Evolutionary conservation across 805 yeast species (phyloP).

Genomic region (Starmerella sirachaensis): DNA sequence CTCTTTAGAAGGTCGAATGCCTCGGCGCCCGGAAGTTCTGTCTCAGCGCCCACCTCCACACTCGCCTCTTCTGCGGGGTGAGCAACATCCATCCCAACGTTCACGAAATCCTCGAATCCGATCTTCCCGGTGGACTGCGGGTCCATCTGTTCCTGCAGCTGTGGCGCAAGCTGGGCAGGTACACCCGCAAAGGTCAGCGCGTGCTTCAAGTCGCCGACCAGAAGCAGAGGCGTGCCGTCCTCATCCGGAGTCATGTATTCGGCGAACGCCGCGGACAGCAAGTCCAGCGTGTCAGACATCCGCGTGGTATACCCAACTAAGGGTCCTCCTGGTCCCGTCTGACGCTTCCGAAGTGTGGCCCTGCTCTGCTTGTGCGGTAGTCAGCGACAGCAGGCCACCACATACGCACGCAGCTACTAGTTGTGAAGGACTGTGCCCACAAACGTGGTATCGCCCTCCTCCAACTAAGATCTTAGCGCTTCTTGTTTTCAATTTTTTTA

Average conservation of each 20-base stretch:
- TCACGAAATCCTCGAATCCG: slow-evolving; percentile 25
- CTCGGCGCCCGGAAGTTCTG: slow-evolving; percentile 4
- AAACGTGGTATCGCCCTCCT: no score
- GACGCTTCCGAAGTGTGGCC: no score
- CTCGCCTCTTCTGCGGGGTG: slow-evolving; percentile 7
- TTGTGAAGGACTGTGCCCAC: no score
- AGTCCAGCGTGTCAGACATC: slow-evolving; percentile 7
- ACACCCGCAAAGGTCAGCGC: slow-evolving; percentile 25
- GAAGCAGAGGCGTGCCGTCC: slow-evolving; percentile 22
- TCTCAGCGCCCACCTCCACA: slow-evolving; percentile 2
- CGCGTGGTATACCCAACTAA: no score
- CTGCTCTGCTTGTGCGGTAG: no score
- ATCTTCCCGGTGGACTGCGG: slow-evolving; percentile 23
- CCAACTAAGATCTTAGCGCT: no score
- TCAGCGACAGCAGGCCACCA: no score
- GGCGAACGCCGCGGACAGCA: slow-evolving; percentile 21
- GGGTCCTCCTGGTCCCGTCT: no score
- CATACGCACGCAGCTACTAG: no score
- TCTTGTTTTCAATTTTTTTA: not conserved
- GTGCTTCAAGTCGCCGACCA: slow-evolving; percentile 18
- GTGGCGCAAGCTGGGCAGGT: slow-evolving; percentile 13
- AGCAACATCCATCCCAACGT: slow-evolving; percentile 7
- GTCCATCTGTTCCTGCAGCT: slow-evolving; percentile 20
- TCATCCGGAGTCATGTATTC: slow-evolving; percentile 25
- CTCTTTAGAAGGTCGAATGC: slow-evolving; percentile 18